Evolutionary conservation across 164 flowering plant genomes (phyloP).

Genomic region (Vitis cinerea): DNA sequence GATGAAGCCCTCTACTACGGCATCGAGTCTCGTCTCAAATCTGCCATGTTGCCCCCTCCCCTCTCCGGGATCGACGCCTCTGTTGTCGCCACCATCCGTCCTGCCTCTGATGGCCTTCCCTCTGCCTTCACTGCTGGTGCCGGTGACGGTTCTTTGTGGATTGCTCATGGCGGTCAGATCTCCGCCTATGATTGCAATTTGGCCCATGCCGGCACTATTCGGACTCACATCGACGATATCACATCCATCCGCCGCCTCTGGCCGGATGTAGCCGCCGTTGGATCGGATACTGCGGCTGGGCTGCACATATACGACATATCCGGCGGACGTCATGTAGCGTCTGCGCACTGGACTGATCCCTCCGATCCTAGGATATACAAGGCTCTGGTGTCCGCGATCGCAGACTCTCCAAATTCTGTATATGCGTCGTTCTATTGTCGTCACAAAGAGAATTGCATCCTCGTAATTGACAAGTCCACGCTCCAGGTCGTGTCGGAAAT

Average conservation of each 20-base stretch:
- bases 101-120: conserved; percentile 56
- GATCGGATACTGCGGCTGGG: conserved; percentile 62
- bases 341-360: conserved; percentile 75
- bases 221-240: conserved; percentile 73
- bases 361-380: conserved; percentile 74
- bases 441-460: conserved; percentile 72
- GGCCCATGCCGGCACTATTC: conserved; percentile 49
- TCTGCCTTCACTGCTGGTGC: conserved; percentile 54
- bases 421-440: conserved; percentile 68
- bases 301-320: conserved; percentile 71
- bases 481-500: conserved; percentile 49
- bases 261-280: conserved; percentile 63
- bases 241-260: conserved; percentile 56
- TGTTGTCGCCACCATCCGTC: conserved; percentile 52
- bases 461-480: conserved; percentile 66
- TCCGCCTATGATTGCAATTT: conserved; percentile 73
- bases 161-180: conserved; percentile 86
- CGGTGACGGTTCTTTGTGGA: conserved; percentile 68
- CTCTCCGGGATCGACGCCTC: conserved; percentile 75
- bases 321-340: conserved; percentile 50
- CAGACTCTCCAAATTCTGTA: conserved; percentile 47
- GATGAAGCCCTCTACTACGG: conserved; percentile 87
- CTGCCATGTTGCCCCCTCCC: conserved; percentile 60
- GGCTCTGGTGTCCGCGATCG: conserved; percentile 57
- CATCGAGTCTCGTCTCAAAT: conserved; percentile 59